Conservation (phyloP, 2,329 filamentous ascomycete genomes). For the Aspergillus felis region DNA sequence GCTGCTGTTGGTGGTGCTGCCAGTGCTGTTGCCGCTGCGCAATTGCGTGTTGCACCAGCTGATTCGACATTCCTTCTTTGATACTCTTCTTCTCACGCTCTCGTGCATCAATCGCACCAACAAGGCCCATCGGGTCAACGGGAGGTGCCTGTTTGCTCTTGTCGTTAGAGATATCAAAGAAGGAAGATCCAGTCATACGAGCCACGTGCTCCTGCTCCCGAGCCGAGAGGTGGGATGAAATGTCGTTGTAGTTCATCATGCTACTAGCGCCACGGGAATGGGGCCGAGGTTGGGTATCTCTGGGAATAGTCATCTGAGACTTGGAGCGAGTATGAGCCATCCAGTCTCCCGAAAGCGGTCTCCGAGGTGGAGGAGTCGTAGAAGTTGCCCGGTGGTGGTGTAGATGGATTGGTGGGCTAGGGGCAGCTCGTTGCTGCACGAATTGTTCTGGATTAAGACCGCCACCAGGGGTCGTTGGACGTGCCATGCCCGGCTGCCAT, state of each 20-base stretch:
- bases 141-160: slow-evolving; percentile 50
- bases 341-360: slow-evolving; percentile 40
- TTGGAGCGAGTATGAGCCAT: slow-evolving; percentile 28
- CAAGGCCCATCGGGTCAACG: slow-evolving; percentile 56
- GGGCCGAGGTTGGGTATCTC: slow-evolving; percentile 24
- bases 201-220: slow-evolving; percentile 88
- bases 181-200: slow-evolving; percentile 70
- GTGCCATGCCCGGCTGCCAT: slow-evolving; percentile 71
- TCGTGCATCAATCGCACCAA: slow-evolving; percentile 74
- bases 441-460: slow-evolving; percentile 77
- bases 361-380: slow-evolving; percentile 40
- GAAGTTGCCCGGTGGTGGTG: slow-evolving; percentile 58
- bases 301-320: slow-evolving; percentile 29
- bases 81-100: slow-evolving; percentile 73
- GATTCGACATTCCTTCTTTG: slow-evolving; percentile 64
- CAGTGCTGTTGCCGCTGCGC: slow-evolving; percentile 60
- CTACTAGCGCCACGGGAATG: slow-evolving; percentile 57
- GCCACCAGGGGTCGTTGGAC: slow-evolving; percentile 46
- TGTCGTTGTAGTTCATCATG: slow-evolving; percentile 49
- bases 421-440: slow-evolving; percentile 70
- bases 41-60: slow-evolving; percentile 70
- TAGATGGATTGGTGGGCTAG: slow-evolving; percentile 52
- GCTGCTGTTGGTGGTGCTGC: slow-evolving; percentile 40
- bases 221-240: slow-evolving; percentile 66
- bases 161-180: slow-evolving; percentile 63